These are phyloP conservation scores for Candida sonorensis DNA, from an alignment of 805 yeast genomes.

Conservation along the genomic window DNA sequence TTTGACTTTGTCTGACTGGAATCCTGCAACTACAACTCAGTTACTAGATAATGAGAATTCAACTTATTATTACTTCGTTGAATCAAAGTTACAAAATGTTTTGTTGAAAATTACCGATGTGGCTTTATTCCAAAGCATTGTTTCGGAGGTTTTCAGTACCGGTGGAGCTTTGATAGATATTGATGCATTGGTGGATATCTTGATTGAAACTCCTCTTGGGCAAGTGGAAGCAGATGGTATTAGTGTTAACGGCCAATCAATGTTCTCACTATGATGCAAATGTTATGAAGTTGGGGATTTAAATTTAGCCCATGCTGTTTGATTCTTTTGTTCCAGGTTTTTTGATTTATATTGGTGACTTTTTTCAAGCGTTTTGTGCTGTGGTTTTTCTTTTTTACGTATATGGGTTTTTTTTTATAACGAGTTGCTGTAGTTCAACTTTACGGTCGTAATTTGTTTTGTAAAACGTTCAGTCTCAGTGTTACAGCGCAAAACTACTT, in stretches of 20 bases:
- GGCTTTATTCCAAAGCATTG: conserved; percentile 34
- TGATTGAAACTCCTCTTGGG: conserved; percentile 27
- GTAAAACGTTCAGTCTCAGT: too few relatives aligned
- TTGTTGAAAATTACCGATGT: conserved; percentile 36
- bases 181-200: conserved; percentile 32
- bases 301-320: too few relatives aligned
- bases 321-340: background rate
- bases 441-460: too few relatives aligned
- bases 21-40: conserved; percentile 30
- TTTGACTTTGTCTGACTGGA: conserved; percentile 41
- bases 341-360: background rate
- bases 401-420: too few relatives aligned
- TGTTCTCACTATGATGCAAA: conserved; percentile 10
- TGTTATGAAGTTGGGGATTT: too few relatives aligned
- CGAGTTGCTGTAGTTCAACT: too few relatives aligned
- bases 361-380: background rate
- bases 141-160: conserved; percentile 32
- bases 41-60: conserved; percentile 10
- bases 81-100: conserved; percentile 34
- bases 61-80: conserved; percentile 28
- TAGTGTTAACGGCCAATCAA: conserved; percentile 22
- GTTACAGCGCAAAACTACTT: too few relatives aligned
- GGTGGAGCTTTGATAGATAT: conserved; percentile 34
- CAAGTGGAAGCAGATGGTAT: conserved; percentile 25
- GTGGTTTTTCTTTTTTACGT: background rate